phyloP scores from a whole-genome alignment of 164 flowering plant species.

The Aristolochia contorta region DNA sequence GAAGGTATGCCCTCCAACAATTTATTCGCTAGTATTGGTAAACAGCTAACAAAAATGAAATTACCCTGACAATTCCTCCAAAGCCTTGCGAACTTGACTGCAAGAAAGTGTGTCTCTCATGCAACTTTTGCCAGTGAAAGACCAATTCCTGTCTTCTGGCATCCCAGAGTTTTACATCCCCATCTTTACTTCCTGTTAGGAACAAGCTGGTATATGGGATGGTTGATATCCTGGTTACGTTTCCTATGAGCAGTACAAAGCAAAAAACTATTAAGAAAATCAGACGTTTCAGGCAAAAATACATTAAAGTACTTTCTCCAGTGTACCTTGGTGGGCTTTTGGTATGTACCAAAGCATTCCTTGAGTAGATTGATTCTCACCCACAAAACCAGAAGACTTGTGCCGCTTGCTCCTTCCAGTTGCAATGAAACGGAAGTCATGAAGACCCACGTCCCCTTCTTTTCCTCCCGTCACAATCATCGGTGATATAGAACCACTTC shows the following conservation, averaged over 20 bases:
- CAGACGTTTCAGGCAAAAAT: background rate
- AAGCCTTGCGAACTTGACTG: conserved; percentile 79
- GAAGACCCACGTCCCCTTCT: conserved; percentile 87
- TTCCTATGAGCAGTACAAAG: conserved; percentile 33
- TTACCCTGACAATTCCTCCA: conserved; percentile 83
- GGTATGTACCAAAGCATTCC: conserved; percentile 99
- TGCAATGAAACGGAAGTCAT: conserved; percentile 91
- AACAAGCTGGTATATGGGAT: conserved; percentile 89
- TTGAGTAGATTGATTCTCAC: conserved; percentile 32
- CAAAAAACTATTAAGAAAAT: background rate
- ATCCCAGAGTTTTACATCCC: conserved; percentile 99
- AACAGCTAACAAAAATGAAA: background rate
- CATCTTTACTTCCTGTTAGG: conserved; percentile 96
- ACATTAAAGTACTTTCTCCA: background rate
- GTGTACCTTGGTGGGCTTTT: conserved; percentile 90
- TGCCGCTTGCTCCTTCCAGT: conserved; percentile 74
- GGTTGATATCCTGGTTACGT: conserved; percentile 66
- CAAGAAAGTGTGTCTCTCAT: conserved; percentile 84
- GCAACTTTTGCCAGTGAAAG: conserved; percentile 84
- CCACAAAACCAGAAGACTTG: conserved; percentile 23
- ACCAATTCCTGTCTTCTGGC: conserved; percentile 57
- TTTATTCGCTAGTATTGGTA: background rate
- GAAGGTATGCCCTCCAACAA: background rate
- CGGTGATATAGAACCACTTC: conserved; percentile 89
- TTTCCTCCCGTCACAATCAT: conserved; percentile 87